A percentile compares a stretch with the other conserved stretches of the same genome.
These are phyloP conservation scores for Podospora bellae-mahoneyi DNA, from an alignment of 495 filamentous ascomycete species.

Conservation along the genomic window DNA sequence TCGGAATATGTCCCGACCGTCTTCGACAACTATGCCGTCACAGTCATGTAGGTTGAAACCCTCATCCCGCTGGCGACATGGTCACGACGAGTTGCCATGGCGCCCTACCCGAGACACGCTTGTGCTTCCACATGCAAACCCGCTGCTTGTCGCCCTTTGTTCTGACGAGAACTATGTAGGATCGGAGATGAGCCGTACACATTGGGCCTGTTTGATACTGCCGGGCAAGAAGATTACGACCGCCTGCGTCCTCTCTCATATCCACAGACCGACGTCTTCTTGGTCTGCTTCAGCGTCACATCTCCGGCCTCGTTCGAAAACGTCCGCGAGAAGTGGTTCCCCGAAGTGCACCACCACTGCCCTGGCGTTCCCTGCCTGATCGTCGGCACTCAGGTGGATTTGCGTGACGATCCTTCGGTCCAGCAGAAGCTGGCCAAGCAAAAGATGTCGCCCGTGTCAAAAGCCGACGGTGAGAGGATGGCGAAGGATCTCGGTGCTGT, in stretches of 20 bases:
- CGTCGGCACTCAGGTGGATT: slow-evolving; percentile 95
- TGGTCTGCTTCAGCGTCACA: slow-evolving; percentile 97
- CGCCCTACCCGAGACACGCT: slow-evolving; percentile 6
- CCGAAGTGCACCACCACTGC: slow-evolving; percentile 97
- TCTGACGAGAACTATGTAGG: slow-evolving; percentile 49
- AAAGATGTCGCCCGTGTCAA: slow-evolving; percentile 86
- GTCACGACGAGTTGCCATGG: slow-evolving; percentile 7
- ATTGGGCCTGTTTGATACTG: slow-evolving; percentile 95
- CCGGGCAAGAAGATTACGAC: slow-evolving; percentile 99
- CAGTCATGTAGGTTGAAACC: slow-evolving; percentile 79
- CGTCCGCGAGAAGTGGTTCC: slow-evolving; percentile 98
- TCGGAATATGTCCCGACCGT: slow-evolving; percentile 99
- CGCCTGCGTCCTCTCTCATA: slow-evolving; percentile 94
- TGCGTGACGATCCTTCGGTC: slow-evolving; percentile 84
- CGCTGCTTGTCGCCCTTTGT: neutral
- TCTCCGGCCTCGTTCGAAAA: slow-evolving; percentile 99
- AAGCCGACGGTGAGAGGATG: slow-evolving; percentile 92
- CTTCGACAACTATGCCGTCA: slow-evolving; percentile 99
- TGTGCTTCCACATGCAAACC: neutral
- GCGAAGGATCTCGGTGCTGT: slow-evolving; percentile 93
- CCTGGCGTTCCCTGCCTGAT: slow-evolving; percentile 97
- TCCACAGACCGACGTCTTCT: slow-evolving; percentile 97
- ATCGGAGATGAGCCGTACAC: slow-evolving; percentile 99
- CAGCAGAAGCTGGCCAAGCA: slow-evolving; percentile 90
- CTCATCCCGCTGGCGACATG: neutral